phyloP scores from a whole-genome alignment of 1,139 yeast genomes.

The Arxiozyma bovina region DNA sequence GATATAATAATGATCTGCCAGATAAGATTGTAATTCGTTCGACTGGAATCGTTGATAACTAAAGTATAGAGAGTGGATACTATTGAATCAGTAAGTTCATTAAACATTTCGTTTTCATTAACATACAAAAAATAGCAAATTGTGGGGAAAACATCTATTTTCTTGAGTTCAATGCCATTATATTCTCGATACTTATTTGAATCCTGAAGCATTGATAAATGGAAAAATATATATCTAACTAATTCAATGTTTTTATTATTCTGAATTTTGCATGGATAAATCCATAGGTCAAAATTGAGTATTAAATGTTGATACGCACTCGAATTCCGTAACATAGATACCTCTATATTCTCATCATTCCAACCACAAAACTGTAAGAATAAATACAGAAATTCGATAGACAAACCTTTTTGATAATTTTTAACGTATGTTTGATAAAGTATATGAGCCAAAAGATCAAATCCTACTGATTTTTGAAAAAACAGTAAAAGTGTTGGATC shows the following conservation, averaged over 20 bases:
- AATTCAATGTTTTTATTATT: slow-evolving; percentile 30
- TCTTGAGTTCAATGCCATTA: slow-evolving; percentile 44
- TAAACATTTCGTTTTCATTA: neutral
- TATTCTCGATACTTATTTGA: slow-evolving; percentile 42
- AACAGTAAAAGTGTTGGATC: slow-evolving; percentile 10
- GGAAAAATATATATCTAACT: slow-evolving; percentile 45
- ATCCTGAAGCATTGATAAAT: slow-evolving; percentile 45
- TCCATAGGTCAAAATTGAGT: slow-evolving; percentile 47
- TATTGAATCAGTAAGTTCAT: slow-evolving; percentile 30
- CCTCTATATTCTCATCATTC: slow-evolving; percentile 34
- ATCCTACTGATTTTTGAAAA: slow-evolving; percentile 20
- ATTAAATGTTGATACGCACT: slow-evolving; percentile 40
- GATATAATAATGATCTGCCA: slow-evolving; percentile 24
- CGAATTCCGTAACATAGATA: slow-evolving; percentile 39
- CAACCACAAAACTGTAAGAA: slow-evolving; percentile 41
- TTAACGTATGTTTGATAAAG: slow-evolving; percentile 21
- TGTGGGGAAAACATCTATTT: slow-evolving; percentile 46
- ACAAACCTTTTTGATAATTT: slow-evolving; percentile 17
- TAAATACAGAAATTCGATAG: slow-evolving; percentile 33
- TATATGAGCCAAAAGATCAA: slow-evolving; percentile 18
- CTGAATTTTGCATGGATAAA: slow-evolving; percentile 7
- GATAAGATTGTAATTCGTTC: neutral
- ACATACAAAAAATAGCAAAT: slow-evolving; percentile 39
- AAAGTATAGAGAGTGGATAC: slow-evolving; percentile 34
- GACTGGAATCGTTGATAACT: slow-evolving; percentile 15